A percentile compares a stretch with the other conserved stretches of the same genome.
These are phyloP conservation scores for Suillus lakei DNA, from an alignment of 768 basidiomycete species.

Conservation along the genomic window DNA sequence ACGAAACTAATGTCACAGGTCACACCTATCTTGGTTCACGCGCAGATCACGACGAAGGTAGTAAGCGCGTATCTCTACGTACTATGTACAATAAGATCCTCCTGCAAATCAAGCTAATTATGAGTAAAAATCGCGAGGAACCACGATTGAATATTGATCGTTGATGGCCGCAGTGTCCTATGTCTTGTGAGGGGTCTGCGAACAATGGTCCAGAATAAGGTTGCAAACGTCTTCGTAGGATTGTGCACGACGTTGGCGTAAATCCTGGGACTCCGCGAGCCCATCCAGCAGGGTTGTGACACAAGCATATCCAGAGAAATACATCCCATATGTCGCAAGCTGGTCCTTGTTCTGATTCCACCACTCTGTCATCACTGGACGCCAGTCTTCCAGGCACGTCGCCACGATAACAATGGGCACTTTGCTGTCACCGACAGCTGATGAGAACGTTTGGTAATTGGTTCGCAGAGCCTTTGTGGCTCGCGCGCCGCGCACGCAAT, in stretches of 20 bases:
- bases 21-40: neutral
- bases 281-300: slow-evolving; percentile 29
- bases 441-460: slow-evolving; percentile 28
- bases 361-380: slow-evolving; percentile 39
- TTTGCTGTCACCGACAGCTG: slow-evolving; percentile 28
- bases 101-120: neutral
- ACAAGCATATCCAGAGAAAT: slow-evolving; percentile 41
- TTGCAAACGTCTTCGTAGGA: slow-evolving; percentile 1
- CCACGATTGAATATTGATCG: neutral
- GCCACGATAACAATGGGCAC: slow-evolving; percentile 30
- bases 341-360: slow-evolving; percentile 34
- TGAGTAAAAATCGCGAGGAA: neutral
- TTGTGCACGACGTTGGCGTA: slow-evolving; percentile 5
- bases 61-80: neutral
- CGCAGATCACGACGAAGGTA: neutral
- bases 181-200: neutral
- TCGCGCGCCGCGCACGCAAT: slow-evolving; percentile 31
- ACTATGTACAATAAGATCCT: neutral
- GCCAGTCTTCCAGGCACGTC: slow-evolving; percentile 32
- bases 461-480: slow-evolving; percentile 21
- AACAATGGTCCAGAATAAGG: slow-evolving; percentile 1
- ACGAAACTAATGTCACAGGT: neutral
- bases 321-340: slow-evolving; percentile 35
- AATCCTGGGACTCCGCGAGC: slow-evolving; percentile 5
- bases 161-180: neutral